A percentile compares a stretch with the other conserved stretches of the same genome.
phyloP scores from a whole-genome alignment of 2,329 filamentous ascomycete species.

The Arachnomyces sp. region DNA sequence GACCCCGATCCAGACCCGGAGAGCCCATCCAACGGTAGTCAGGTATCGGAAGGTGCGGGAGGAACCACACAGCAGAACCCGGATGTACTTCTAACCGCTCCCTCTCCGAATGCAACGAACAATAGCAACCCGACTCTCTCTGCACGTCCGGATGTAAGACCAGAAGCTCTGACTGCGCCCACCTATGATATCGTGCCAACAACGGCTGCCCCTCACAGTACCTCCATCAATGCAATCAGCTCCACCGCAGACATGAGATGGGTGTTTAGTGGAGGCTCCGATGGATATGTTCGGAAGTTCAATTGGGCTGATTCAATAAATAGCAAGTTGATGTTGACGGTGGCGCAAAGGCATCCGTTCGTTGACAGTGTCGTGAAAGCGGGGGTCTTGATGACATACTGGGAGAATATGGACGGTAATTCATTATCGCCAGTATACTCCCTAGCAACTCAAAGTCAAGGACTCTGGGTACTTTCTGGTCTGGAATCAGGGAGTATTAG shows the following conservation, averaged over 20 bases:
- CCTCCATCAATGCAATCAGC: conserved; percentile 86
- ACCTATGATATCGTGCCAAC: conserved; percentile 95
- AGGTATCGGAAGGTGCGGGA: conserved; percentile 30
- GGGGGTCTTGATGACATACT: conserved; percentile 89
- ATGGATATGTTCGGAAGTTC: conserved; percentile 95
- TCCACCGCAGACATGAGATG: conserved; percentile 91
- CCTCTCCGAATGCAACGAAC: conserved; percentile 33
- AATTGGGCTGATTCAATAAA: conserved; percentile 94
- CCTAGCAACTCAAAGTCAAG: conserved; percentile 80
- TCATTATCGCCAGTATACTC: conserved; percentile 86
- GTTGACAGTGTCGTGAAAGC: conserved; percentile 96
- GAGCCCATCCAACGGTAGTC: conserved; percentile 33
- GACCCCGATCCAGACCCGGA: conserved; percentile 19
- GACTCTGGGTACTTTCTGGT: conserved; percentile 84
- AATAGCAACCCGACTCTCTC: neutral
- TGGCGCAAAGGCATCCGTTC: conserved; percentile 92
- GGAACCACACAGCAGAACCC: conserved; percentile 38
- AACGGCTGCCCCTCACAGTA: conserved; percentile 91
- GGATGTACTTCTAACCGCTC: conserved; percentile 42
- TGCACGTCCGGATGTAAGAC: conserved; percentile 57
- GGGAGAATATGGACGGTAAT: conserved; percentile 86
- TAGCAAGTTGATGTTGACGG: conserved; percentile 84
- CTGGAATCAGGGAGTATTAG: conserved; percentile 89
- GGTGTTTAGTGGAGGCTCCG: conserved; percentile 87
- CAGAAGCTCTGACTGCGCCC: conserved; percentile 69